Percentiles rank a stretch among this genome's conserved stretches.
These are phyloP conservation scores for Pseudogymnoascus sp. DNA, from an alignment of 2,329 filamentous ascomycete species.

Conservation along the genomic window DNA sequence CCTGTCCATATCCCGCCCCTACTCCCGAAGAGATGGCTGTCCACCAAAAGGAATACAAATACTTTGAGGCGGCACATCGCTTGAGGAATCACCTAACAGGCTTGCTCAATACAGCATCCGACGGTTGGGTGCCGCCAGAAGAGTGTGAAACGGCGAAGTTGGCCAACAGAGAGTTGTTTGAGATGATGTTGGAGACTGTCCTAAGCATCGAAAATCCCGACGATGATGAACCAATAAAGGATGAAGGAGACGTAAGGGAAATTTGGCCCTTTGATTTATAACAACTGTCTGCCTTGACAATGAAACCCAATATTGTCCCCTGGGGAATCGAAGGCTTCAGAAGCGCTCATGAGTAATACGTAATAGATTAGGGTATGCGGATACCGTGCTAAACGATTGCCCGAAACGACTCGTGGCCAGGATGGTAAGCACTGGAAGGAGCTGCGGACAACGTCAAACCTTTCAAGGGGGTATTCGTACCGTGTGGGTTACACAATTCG, in stretches of 20 bases:
- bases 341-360: no score
- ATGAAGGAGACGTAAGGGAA: background rate
- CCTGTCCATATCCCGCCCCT: constrained; percentile 24
- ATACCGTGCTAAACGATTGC: background rate
- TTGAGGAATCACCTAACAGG: constrained; percentile 15
- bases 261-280: constrained; percentile 3
- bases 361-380: no score
- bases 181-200: constrained; percentile 5
- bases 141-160: constrained; percentile 16
- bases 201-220: background rate
- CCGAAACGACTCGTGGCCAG: background rate
- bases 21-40: constrained; percentile 15
- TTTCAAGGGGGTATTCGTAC: background rate
- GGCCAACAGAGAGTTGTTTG: constrained; percentile 11
- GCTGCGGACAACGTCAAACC: background rate
- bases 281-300: background rate
- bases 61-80: constrained; percentile 17
- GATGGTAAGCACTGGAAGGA: background rate
- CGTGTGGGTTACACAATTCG: background rate
- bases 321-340: no score
- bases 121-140: constrained; percentile 21
- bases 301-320: no score
- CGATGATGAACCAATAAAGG: background rate
- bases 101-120: constrained; percentile 13
- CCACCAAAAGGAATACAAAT: constrained; percentile 15